These are phyloP conservation scores for Xerophyta viscosa DNA, from an alignment of 106 monocot species.

Conservation along the genomic window DNA sequence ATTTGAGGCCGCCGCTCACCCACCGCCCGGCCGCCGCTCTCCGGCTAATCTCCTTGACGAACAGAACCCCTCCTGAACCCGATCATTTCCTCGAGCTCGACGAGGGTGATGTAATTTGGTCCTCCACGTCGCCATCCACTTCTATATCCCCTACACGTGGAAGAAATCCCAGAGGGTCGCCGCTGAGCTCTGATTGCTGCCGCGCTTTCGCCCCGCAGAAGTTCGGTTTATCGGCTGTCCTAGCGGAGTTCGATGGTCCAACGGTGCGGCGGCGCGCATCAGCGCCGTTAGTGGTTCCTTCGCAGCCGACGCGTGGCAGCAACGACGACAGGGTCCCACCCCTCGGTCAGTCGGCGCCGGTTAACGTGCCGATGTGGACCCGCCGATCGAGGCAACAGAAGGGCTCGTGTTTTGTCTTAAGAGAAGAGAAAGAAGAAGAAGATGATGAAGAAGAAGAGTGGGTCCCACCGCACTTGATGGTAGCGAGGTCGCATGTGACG, in stretches of 20 bases:
- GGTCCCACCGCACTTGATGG: too few species aligned
- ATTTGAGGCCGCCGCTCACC: too few species aligned
- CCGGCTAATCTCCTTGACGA: slow-evolving; percentile 30
- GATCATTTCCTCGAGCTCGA: slow-evolving; percentile 39
- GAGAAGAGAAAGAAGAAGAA: slow-evolving; percentile 72
- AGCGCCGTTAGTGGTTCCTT: too few species aligned
- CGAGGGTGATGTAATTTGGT: slow-evolving; percentile 70
- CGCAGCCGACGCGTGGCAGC: slow-evolving; percentile 27
- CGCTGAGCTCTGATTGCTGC: too few species aligned
- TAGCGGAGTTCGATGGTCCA: slow-evolving; percentile 24
- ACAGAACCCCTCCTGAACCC: background rate
- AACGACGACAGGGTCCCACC: background rate
- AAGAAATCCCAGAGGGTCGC: too few species aligned
- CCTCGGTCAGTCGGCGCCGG: slow-evolving; percentile 44
- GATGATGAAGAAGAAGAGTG: slow-evolving; percentile 71
- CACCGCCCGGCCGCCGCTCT: too few species aligned
- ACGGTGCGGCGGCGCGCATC: too few species aligned
- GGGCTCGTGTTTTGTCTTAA: slow-evolving; percentile 40
- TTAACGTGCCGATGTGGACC: slow-evolving; percentile 63
- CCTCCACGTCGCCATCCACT: slow-evolving; percentile 10
- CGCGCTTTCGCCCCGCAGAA: slow-evolving; percentile 22
- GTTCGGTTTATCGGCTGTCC: slow-evolving; percentile 49
- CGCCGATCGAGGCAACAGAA: too few species aligned
- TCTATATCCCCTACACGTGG: too few species aligned
- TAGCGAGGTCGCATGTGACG: too few species aligned